phyloP scores from a whole-genome alignment of 1,284 basidiomycete species.

The Puccinia horiana region DNA sequence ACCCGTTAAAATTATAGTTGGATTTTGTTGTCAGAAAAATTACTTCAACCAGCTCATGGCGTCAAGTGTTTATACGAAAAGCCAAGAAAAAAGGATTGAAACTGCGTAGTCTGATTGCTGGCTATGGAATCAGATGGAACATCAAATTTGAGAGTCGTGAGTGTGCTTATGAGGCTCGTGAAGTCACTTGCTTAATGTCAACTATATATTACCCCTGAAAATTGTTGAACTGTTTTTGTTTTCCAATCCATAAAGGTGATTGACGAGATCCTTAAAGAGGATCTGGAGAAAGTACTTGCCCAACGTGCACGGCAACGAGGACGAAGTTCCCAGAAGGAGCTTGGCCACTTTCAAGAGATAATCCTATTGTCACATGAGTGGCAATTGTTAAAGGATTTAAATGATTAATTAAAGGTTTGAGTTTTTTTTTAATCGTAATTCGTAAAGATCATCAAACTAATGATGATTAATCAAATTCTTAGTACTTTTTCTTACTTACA shows the following conservation, averaged over 20 bases:
- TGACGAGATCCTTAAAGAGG: slow-evolving; percentile 26
- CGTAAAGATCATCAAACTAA: not conserved
- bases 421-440: not conserved
- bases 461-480: not conserved
- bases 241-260: not conserved
- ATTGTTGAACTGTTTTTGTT: not conserved
- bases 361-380: no score
- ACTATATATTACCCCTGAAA: not conserved
- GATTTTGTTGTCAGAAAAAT: slow-evolving; percentile 27
- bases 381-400: not conserved
- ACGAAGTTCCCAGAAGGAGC: not conserved
- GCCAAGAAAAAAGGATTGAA: not conserved
- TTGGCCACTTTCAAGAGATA: slow-evolving; percentile 31
- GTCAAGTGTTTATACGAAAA: not conserved
- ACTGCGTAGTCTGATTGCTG: not conserved
- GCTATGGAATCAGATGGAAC: slow-evolving; percentile 27
- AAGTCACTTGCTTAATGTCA: not conserved
- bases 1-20: not conserved
- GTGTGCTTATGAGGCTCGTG: slow-evolving; percentile 9
- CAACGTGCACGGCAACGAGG: slow-evolving; percentile 21
- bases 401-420: slow-evolving; percentile 27
- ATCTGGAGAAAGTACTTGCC: slow-evolving; percentile 22
- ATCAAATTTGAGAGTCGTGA: slow-evolving; percentile 29
- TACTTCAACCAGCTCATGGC: not conserved
- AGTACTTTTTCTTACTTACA: slow-evolving; percentile 20